A percentile compares a stretch with the other conserved stretches of the same genome.
Evolutionary conservation across 2,329 filamentous ascomycete genomes (phyloP).

Genomic region (Thelonectria discophora): DNA sequence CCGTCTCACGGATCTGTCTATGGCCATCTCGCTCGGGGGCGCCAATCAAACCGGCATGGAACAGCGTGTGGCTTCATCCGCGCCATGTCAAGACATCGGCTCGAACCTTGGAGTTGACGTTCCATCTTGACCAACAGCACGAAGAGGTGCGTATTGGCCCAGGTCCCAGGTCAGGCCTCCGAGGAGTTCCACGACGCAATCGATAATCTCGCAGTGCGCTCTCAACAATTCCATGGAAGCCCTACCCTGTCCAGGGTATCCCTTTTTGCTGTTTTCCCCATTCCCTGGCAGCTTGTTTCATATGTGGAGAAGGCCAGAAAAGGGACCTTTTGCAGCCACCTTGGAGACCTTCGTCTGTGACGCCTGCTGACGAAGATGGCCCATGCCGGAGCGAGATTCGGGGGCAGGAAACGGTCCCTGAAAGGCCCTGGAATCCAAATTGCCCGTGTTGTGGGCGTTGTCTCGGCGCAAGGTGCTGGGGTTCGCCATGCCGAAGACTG

Average conservation of each 20-base stretch:
- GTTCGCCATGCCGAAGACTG: not conserved
- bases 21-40: slow-evolving; percentile 19
- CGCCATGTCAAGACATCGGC: slow-evolving; percentile 13
- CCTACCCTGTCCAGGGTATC: slow-evolving; percentile 24
- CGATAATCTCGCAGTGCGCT: slow-evolving; percentile 17
- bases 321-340: slow-evolving; percentile 19
- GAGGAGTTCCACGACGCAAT: slow-evolving; percentile 28
- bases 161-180: slow-evolving; percentile 12
- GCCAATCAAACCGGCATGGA: slow-evolving; percentile 15
- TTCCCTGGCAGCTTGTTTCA: slow-evolving; percentile 33
- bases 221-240: slow-evolving; percentile 13
- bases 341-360: not conserved
- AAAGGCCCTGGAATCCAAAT: not conserved
- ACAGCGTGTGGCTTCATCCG: slow-evolving; percentile 14
- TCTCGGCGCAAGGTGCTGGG: not conserved
- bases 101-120: slow-evolving; percentile 14
- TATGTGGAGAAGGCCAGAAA: slow-evolving; percentile 27
- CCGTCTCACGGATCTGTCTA: slow-evolving; percentile 19
- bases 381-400: not conserved
- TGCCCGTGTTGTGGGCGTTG: not conserved
- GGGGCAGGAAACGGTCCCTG: not conserved
- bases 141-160: slow-evolving; percentile 18
- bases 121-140: slow-evolving; percentile 18
- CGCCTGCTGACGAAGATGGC: not conserved
- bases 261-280: slow-evolving; percentile 20